Evolutionary conservation across 805 yeast species (phyloP), one percentile per base, ranked within the genome.

Genomic region (Yamadazyma insecticola): DNA sequence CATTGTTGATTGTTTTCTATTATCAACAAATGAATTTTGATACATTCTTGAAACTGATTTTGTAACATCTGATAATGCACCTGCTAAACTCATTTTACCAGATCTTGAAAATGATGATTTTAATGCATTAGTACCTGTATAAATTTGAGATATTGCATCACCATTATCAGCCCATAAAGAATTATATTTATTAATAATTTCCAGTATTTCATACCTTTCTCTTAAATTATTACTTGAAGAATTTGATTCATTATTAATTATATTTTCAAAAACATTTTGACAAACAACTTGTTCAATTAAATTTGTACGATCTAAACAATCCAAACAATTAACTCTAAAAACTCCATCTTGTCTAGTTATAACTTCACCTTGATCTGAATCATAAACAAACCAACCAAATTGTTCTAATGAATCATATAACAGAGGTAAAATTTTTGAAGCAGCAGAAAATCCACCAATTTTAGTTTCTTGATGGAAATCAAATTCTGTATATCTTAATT

Each of bases 71-170:
- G 96, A 83, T n/a, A 92, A 59, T 0, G 97, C 96, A 21, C 97
- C 97, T 0, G 97, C 97, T 33, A 92, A 61, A 26, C 90, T 87
- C 97, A 89, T 88, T 49, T 89, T 90, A 15, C 98, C 98, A 17
- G 85, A 80, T 51, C 99, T 74, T 2, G 97, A 85, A 50, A 83
- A 92, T 4, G 96, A 87, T 0, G 96, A 85, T 56, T 92, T 92
- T 36, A 74, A 50, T 0, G 79, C 80, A 47, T 68, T 70, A 1
- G 81, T 74, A 4, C 74, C 70, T 3, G 79, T 72, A 45, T 78
- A 78, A 38, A 76, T 80, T 28, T 68, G 74, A 8, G 83, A 76
- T 16, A 78, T 72, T 13, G 72, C 75, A 45, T 78, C 84, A 1
- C 84, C 85, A 47, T 78, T 76, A 45, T 78, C 81, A 2, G 85